These are phyloP conservation scores for Fusarium penzigii DNA, from an alignment of 2,329 filamentous ascomycete species.

Conservation along the genomic window DNA sequence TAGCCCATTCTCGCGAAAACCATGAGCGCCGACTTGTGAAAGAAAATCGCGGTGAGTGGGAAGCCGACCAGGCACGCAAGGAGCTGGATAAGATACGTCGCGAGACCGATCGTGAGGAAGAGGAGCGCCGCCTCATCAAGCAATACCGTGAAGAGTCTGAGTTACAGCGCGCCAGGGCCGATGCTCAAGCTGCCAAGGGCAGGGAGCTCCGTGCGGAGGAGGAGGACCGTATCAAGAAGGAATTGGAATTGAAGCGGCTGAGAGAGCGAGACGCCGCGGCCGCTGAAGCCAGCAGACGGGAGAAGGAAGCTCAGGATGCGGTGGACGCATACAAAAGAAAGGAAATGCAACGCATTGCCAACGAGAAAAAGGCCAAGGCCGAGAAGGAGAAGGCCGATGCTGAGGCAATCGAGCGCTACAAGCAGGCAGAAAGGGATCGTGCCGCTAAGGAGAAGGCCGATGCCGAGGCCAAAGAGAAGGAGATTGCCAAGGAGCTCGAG, in stretches of 20 bases:
- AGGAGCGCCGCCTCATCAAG: conserved; percentile 35
- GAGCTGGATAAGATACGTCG: conserved; percentile 49
- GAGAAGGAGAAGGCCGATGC: conserved; percentile 51
- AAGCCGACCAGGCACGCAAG: conserved; percentile 40
- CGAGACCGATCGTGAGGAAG: conserved; percentile 40
- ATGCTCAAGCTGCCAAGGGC: conserved; percentile 49
- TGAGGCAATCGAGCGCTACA: conserved; percentile 52
- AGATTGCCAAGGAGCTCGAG: conserved; percentile 57
- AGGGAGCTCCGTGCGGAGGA: conserved; percentile 49
- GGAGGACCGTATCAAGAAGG: conserved; percentile 52
- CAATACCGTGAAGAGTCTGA: conserved; percentile 49
- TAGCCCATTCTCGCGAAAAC: conserved; percentile 41
- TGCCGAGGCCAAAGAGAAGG: conserved; percentile 40
- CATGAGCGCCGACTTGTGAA: conserved; percentile 40
- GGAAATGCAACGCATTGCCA: conserved; percentile 45
- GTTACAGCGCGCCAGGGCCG: conserved; percentile 49
- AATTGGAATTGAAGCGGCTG: conserved; percentile 52
- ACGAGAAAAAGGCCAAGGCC: conserved; percentile 49
- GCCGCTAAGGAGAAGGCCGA: conserved; percentile 49
- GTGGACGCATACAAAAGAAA: conserved; percentile 53
- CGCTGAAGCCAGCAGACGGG: conserved; percentile 37
- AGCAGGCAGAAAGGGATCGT: conserved; percentile 46
- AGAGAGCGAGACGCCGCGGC: conserved; percentile 44
- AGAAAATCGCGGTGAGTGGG: conserved; percentile 44
- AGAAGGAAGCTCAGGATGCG: conserved; percentile 51